phyloP scores from a whole-genome alignment of 108 stramenopile genomes.

The Mayamaea pseudoterrestris region DNA sequence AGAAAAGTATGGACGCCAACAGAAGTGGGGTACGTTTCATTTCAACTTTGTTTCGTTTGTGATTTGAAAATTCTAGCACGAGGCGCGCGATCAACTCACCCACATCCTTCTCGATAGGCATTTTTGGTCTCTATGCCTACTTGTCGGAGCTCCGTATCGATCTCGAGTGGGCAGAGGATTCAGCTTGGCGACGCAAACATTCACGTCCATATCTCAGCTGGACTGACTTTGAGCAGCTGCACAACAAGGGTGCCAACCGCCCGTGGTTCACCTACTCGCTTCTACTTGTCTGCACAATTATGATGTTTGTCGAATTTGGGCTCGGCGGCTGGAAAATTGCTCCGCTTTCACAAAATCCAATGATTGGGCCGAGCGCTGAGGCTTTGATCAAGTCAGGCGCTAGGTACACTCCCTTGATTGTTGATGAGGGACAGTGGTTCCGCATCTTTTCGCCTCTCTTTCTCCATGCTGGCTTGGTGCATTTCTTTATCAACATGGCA shows the following conservation, averaged over 20 bases:
- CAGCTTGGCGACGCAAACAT: conserved; percentile 57
- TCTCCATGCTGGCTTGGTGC: conserved; percentile 90
- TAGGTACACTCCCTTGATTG: conserved; percentile 67
- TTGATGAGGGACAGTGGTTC: conserved; percentile 78
- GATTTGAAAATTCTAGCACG: too few species aligned
- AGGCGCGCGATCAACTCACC: too few species aligned
- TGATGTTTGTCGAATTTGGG: conserved; percentile 47
- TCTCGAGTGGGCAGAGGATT: conserved; percentile 83
- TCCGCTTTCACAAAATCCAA: conserved; percentile 71
- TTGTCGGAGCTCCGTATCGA: conserved; percentile 58
- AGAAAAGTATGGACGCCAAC: conserved; percentile 46
- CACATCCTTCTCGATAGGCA: too few species aligned
- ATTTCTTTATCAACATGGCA: conserved; percentile 88
- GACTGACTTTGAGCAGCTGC: conserved; percentile 55
- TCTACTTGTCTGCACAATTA: conserved; percentile 40
- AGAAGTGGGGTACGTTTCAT: too few species aligned
- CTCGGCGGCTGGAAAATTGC: conserved; percentile 77
- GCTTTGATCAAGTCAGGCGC: conserved; percentile 81
- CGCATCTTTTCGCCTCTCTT: conserved; percentile 82
- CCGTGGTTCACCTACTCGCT: conserved; percentile 59
- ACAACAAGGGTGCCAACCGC: conserved; percentile 26
- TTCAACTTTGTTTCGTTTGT: too few species aligned
- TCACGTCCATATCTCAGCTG: conserved; percentile 60
- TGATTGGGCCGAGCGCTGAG: conserved; percentile 78
- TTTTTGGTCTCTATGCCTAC: conserved; percentile 65